phyloP scores from a whole-genome alignment of 495 filamentous ascomycete species.

The Aspergillus ellipticus region DNA sequence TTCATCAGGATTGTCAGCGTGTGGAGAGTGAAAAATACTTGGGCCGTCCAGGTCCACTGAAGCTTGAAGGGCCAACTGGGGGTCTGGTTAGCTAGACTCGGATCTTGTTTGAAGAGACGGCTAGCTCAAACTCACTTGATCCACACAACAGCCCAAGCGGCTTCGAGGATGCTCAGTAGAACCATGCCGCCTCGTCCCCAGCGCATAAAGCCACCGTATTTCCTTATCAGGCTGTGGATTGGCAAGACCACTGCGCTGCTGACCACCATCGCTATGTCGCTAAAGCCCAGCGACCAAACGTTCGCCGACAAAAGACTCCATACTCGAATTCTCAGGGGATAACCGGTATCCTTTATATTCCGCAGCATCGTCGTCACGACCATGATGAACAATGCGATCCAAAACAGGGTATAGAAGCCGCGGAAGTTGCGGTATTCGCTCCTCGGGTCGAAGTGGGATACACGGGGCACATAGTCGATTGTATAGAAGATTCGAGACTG shows the following conservation, averaged over 20 bases:
- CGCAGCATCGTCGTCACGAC: slow-evolving; percentile 85
- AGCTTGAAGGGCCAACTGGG: slow-evolving; percentile 75
- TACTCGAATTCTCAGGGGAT: slow-evolving; percentile 74
- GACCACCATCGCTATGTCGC: slow-evolving; percentile 78
- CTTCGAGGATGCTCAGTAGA: slow-evolving; percentile 78
- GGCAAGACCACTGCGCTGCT: slow-evolving; percentile 70
- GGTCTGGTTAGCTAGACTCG: slow-evolving; percentile 21
- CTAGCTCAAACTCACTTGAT: slow-evolving; percentile 53
- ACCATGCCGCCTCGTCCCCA: slow-evolving; percentile 76
- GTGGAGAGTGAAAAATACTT: slow-evolving; percentile 92
- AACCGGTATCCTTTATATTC: slow-evolving; percentile 92
- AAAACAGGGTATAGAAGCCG: slow-evolving; percentile 96
- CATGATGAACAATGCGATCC: slow-evolving; percentile 96
- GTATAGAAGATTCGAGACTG: slow-evolving; percentile 90
- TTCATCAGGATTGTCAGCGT: slow-evolving; percentile 93
- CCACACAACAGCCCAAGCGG: slow-evolving; percentile 77
- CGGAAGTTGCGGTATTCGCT: slow-evolving; percentile 93
- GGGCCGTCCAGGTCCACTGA: slow-evolving; percentile 91
- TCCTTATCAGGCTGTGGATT: slow-evolving; percentile 64
- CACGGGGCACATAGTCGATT: slow-evolving; percentile 85
- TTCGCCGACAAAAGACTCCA: slow-evolving; percentile 85
- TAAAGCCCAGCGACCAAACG: slow-evolving; percentile 78
- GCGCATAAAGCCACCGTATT: slow-evolving; percentile 51
- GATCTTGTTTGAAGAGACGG: not conserved
- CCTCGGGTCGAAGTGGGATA: slow-evolving; percentile 92